These are phyloP conservation scores for Suillus cothurnatus DNA, from an alignment of 768 basidiomycete species.

Conservation along the genomic window DNA sequence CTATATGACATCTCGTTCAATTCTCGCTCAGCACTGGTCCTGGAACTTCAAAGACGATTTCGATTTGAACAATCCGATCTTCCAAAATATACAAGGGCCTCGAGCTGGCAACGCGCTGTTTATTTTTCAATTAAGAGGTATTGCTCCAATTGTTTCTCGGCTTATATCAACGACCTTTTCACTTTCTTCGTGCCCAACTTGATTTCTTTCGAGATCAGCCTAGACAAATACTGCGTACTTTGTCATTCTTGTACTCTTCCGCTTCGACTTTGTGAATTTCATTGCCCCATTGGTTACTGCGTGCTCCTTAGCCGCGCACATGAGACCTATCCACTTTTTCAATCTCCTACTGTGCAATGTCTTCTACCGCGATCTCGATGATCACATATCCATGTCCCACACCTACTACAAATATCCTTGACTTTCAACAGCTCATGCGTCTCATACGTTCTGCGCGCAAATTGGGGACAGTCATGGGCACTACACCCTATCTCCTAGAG, in stretches of 20 bases:
- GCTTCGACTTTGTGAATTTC: not conserved
- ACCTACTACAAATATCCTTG: conserved; percentile 36
- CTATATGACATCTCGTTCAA: conserved; percentile 5
- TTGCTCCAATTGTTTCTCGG: conserved; percentile 12
- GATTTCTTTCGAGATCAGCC: not conserved
- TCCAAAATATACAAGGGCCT: not conserved
- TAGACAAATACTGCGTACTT: conserved; percentile 19
- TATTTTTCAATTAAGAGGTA: conserved; percentile 12
- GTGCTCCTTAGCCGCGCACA: not conserved
- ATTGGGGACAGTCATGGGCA: no score
- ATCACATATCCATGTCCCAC: conserved; percentile 27
- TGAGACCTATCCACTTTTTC: not conserved
- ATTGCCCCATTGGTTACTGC: not conserved
- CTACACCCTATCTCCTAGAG: no score
- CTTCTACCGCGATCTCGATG: conserved; percentile 17
- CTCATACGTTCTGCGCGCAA: no score
- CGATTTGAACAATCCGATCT: not conserved
- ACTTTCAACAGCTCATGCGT: conserved; percentile 33
- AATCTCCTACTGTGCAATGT: conserved; percentile 20
- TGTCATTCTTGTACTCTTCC: conserved; percentile 8
- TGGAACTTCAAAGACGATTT: not conserved
- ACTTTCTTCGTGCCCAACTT: not conserved
- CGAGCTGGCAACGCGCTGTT: not conserved
- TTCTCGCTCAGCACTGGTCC: not conserved
- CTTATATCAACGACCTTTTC: no score